A percentile compares a stretch with the other conserved stretches of the same genome.
Conservation (phyloP, 2,329 filamentous ascomycete genomes). For the Scedosporium boydii region DNA sequence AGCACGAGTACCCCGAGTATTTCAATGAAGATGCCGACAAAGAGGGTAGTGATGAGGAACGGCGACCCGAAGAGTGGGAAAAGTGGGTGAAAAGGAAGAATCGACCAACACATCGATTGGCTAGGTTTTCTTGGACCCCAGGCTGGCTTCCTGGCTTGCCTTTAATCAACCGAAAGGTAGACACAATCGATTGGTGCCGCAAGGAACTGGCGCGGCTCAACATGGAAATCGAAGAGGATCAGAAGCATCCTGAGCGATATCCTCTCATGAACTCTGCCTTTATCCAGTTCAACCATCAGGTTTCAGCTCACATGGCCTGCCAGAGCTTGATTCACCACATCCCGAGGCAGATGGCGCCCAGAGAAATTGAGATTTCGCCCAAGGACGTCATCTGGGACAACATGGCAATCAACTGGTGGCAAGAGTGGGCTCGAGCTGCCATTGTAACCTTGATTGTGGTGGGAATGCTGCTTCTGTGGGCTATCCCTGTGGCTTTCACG, state of each 20-base stretch:
- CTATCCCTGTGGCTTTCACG: slow-evolving; percentile 82
- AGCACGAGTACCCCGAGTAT: slow-evolving; percentile 44
- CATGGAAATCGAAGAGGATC: slow-evolving; percentile 83
- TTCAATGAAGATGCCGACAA: slow-evolving; percentile 38
- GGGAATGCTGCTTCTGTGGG: slow-evolving; percentile 80
- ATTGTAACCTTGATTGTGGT: slow-evolving; percentile 56
- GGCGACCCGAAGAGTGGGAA: slow-evolving; percentile 64
- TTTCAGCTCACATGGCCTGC: slow-evolving; percentile 96
- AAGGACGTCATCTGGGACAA: slow-evolving; percentile 95
- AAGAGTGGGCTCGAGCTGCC: slow-evolving; percentile 64
- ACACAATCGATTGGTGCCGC: slow-evolving; percentile 88
- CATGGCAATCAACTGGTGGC: slow-evolving; percentile 93
- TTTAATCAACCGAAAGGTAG: slow-evolving; percentile 78
- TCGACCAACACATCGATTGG: slow-evolving; percentile 74
- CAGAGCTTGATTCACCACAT: slow-evolving; percentile 85
- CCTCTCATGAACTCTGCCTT: slow-evolving; percentile 95
- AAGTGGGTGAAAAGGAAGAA: slow-evolving; percentile 74
- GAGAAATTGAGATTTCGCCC: slow-evolving; percentile 87
- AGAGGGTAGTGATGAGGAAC: slow-evolving; percentile 45
- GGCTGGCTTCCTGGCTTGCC: slow-evolving; percentile 71
- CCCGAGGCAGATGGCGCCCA: slow-evolving; percentile 86
- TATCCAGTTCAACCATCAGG: slow-evolving; percentile 96
- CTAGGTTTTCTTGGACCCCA: slow-evolving; percentile 44
- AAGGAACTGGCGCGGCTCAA: slow-evolving; percentile 81
- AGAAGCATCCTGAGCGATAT: slow-evolving; percentile 74